phyloP scores from a whole-genome alignment of 2,329 filamentous ascomycete genomes.

The Cladorrhinum sp. region DNA sequence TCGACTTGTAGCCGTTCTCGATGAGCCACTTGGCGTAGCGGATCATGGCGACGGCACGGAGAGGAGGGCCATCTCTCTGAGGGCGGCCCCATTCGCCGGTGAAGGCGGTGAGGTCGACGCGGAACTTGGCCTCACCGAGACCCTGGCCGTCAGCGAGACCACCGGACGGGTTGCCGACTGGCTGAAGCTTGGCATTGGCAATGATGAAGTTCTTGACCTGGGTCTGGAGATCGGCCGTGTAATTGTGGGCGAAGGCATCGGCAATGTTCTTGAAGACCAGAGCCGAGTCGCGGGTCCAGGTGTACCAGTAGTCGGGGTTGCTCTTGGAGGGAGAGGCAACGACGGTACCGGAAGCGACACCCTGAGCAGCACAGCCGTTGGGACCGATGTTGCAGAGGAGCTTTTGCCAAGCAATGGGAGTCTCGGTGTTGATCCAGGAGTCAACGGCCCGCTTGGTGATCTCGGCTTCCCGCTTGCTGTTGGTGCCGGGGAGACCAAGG shows the following conservation, averaged over 20 bases:
- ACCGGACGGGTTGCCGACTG: slow-evolving; percentile 67
- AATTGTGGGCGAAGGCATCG: slow-evolving; percentile 60
- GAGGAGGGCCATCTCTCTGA: slow-evolving; percentile 74
- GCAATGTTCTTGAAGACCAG: slow-evolving; percentile 67
- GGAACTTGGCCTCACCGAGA: slow-evolving; percentile 72
- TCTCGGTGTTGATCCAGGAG: slow-evolving; percentile 51
- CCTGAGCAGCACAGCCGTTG: slow-evolving; percentile 47
- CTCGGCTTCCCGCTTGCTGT: slow-evolving; percentile 33
- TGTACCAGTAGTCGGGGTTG: slow-evolving; percentile 66
- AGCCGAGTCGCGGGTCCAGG: slow-evolving; percentile 74
- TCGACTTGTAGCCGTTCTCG: slow-evolving; percentile 59
- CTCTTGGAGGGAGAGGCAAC: slow-evolving; percentile 54
- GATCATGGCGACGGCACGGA: slow-evolving; percentile 71
- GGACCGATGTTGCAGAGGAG: slow-evolving; percentile 60
- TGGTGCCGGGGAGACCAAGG: slow-evolving; percentile 43
- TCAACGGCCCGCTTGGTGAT: slow-evolving; percentile 49
- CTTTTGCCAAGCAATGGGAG: slow-evolving; percentile 48
- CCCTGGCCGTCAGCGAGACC: slow-evolving; percentile 48
- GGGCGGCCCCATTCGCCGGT: slow-evolving; percentile 73
- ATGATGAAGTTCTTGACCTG: slow-evolving; percentile 66
- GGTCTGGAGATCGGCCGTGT: slow-evolving; percentile 55
- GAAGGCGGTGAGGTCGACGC: slow-evolving; percentile 61
- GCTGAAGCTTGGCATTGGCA: slow-evolving; percentile 65
- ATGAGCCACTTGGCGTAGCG: slow-evolving; percentile 71
- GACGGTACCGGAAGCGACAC: slow-evolving; percentile 50